Conservation (phyloP, 2,329 filamentous ascomycete species). For the Grosmannia serpens region DNA sequence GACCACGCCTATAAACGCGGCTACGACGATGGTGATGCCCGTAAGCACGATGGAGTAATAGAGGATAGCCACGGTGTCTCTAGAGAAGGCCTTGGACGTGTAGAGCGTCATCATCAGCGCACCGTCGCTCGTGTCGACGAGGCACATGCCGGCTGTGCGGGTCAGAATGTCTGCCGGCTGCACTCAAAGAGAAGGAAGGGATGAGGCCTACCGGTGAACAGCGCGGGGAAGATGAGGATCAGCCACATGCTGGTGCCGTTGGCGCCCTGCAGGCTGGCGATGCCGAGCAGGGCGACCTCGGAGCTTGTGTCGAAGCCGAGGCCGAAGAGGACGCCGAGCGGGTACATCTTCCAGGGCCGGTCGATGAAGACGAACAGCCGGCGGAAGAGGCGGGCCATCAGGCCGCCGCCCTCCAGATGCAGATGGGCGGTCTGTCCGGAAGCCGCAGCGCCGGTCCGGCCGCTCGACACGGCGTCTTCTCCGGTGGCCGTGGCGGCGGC, state of each 20-base stretch:
- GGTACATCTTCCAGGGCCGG: conserved; percentile 91
- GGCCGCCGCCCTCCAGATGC: conserved; percentile 65
- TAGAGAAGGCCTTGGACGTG: conserved; percentile 63
- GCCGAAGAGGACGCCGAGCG: conserved; percentile 77
- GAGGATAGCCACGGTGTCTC: conserved; percentile 77
- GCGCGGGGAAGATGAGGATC: conserved; percentile 78
- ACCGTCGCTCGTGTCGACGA: conserved; percentile 85
- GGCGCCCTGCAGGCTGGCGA: conserved; percentile 76
- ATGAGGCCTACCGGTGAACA: conserved; percentile 63
- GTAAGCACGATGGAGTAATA: conserved; percentile 91
- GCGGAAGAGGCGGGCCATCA: conserved; percentile 60
- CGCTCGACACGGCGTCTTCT: background rate
- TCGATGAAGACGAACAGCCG: conserved; percentile 65
- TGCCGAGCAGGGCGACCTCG: conserved; percentile 84
- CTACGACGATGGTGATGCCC: conserved; percentile 69
- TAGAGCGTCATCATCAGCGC: conserved; percentile 94
- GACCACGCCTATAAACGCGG: conserved; percentile 73
- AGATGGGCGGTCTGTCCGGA: conserved; percentile 35
- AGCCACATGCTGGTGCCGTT: conserved; percentile 86
- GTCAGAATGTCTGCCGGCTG: background rate
- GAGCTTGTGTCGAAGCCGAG: conserved; percentile 93
- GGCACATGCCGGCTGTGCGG: conserved; percentile 71
- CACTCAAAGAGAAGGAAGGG: background rate
- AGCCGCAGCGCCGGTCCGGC: background rate
- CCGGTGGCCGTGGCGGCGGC: background rate